Conservation (phyloP, 352 stramenopile genomes). For the Phytophthora fragariae region DNA sequence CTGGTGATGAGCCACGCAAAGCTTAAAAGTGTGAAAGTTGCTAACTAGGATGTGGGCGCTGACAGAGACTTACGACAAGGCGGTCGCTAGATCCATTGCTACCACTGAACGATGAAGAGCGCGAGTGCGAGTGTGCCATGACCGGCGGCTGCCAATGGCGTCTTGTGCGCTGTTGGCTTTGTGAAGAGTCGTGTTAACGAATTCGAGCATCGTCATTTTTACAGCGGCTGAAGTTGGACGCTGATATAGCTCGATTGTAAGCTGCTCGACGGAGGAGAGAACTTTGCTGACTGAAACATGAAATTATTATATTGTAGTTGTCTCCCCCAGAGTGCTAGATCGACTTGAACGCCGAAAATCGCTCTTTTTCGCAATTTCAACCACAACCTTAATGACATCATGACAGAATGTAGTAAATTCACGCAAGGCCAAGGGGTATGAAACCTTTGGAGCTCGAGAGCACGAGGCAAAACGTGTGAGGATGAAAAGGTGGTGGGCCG, state of each 20-base stretch:
- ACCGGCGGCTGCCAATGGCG: not conserved
- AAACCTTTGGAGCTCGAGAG: not conserved
- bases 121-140: slow-evolving; percentile 21
- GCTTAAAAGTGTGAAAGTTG: not conserved
- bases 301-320: too few relatives aligned
- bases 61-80: slow-evolving; percentile 9
- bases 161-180: not conserved
- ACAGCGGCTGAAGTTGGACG: not conserved
- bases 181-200: slow-evolving; percentile 10
- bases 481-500: slow-evolving; percentile 1
- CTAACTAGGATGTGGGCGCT: not conserved
- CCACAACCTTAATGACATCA: not conserved
- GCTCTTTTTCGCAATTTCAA: not conserved
- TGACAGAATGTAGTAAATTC: not conserved
- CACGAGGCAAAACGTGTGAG: not conserved
- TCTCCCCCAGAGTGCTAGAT: too few relatives aligned
- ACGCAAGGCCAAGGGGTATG: not conserved
- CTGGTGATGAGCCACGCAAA: slow-evolving; percentile 5
- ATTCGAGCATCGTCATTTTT: not conserved
- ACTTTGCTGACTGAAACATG: too few relatives aligned
- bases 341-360: too few relatives aligned
- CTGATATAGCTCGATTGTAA: not conserved
- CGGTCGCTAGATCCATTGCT: slow-evolving; percentile 12
- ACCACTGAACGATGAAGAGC: slow-evolving; percentile 27
- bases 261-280: not conserved